These are phyloP conservation scores for Populus davidiana DNA, from an alignment of 345 rosid species.

Conservation along the genomic window DNA sequence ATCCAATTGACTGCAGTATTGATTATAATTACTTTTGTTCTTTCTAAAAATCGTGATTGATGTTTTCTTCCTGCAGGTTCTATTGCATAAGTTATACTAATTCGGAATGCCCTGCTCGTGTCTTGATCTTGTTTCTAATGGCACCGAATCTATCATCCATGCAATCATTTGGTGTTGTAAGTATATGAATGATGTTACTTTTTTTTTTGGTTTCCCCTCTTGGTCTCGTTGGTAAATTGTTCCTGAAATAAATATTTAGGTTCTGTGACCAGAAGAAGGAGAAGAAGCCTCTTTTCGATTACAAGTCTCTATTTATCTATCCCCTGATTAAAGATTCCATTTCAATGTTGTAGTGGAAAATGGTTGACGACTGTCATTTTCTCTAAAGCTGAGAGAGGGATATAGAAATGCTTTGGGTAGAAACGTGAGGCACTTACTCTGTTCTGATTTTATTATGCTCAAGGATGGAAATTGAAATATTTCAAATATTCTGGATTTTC, in stretches of 20 bases:
- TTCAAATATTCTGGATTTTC: neutral
- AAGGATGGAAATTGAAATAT: neutral
- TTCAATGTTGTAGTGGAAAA: conserved; percentile 45
- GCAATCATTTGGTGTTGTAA: conserved; percentile 20
- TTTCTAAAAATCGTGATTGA: neutral
- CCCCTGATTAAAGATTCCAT: neutral
- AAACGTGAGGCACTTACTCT: conserved; percentile 35
- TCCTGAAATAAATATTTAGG: neutral
- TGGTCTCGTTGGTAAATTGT: neutral
- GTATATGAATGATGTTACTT: neutral
- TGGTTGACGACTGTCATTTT: conserved; percentile 37
- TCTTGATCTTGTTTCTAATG: conserved; percentile 9
- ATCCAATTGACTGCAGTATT: neutral
- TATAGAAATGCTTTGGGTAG: conserved; percentile 38
- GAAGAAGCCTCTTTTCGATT: neutral
- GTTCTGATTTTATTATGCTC: neutral
- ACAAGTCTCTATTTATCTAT: neutral
- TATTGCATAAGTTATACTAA: conserved; percentile 5
- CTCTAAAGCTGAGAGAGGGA: conserved; percentile 41
- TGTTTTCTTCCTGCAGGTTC: neutral
- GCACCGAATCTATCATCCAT: conserved; percentile 14
- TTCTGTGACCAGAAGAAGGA: neutral
- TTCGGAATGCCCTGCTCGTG: conserved; percentile 12
- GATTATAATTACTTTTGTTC: neutral
- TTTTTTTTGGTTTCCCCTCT: neutral